Percentiles rank a stretch among this genome's conserved stretches.
These are phyloP conservation scores for Penicillium cosmopolitanum DNA, from an alignment of 495 filamentous ascomycete species.

Conservation along the genomic window DNA sequence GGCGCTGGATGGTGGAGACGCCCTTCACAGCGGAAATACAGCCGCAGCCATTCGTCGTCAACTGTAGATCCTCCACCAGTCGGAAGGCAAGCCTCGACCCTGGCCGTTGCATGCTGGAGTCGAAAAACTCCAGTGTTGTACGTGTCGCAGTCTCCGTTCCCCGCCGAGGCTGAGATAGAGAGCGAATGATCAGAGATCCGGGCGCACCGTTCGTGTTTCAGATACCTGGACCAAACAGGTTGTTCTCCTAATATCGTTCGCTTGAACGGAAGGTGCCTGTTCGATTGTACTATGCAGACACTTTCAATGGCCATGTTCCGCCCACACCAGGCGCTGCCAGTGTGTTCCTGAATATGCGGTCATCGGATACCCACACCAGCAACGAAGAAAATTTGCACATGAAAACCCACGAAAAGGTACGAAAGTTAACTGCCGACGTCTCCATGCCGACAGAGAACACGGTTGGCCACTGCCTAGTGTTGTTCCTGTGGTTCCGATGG, in stretches of 20 bases:
- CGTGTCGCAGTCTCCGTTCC: slow-evolving; percentile 15
- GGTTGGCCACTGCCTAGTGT: not conserved
- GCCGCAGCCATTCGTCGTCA: not conserved
- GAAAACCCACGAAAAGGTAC: slow-evolving; percentile 3
- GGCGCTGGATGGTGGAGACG: not conserved
- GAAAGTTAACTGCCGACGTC: not conserved
- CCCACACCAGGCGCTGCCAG: too few relatives aligned
- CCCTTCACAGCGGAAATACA: not conserved
- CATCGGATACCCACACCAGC: slow-evolving; percentile 4
- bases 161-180: not conserved
- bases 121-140: slow-evolving; percentile 3
- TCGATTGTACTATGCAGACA: too few relatives aligned
- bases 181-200: slow-evolving; percentile 13
- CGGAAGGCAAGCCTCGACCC: slow-evolving; percentile 5
- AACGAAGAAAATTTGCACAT: not conserved
- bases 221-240: not conserved
- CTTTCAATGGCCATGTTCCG: too few relatives aligned
- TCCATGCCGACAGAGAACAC: not conserved
- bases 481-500: slow-evolving; percentile 3
- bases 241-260: not conserved
- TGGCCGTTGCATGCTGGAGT: not conserved
- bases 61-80: slow-evolving; percentile 21
- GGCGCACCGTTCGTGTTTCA: slow-evolving; percentile 9
- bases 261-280: not conserved
- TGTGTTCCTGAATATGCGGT: slow-evolving; percentile 3